Conservation (phyloP, 495 filamentous ascomycete genomes). For the Chaetomium cochliodes region DNA sequence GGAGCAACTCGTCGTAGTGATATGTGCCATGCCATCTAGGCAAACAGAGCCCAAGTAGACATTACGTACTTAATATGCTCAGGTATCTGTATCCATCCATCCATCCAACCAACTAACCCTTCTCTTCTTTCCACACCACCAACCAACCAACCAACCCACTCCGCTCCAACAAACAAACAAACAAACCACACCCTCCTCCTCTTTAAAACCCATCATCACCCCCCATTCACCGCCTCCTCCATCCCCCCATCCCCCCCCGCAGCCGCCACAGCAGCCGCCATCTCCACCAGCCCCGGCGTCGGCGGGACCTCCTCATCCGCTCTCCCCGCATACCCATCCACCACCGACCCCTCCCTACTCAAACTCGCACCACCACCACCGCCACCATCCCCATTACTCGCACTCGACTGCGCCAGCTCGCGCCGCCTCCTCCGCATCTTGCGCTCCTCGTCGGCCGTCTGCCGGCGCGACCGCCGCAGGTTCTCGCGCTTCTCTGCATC, state of each 20-base stretch:
- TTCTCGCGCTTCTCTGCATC: slow-evolving; percentile 56
- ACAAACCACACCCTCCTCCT: not conserved
- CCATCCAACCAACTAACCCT: not conserved
- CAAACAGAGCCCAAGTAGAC: slow-evolving; percentile 21
- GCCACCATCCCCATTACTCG: slow-evolving; percentile 29
- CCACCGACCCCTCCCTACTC: slow-evolving; percentile 16
- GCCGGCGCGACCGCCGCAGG: slow-evolving; percentile 58
- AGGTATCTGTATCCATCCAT: slow-evolving; percentile 5
- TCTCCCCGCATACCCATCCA: not conserved
- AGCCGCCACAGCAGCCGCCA: slow-evolving; percentile 21
- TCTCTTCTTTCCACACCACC: not conserved
- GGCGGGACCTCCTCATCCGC: slow-evolving; percentile 20
- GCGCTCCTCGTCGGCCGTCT: slow-evolving; percentile 70
- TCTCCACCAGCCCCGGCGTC: slow-evolving; percentile 23
- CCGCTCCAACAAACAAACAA: not conserved
- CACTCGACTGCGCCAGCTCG: slow-evolving; percentile 50
- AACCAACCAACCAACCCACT: not conserved
- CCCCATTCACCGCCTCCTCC: not conserved
- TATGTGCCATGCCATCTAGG: not conserved
- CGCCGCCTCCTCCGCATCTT: slow-evolving; percentile 55
- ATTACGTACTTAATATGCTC: slow-evolving; percentile 21
- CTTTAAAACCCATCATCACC: not conserved
- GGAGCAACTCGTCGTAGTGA: not conserved
- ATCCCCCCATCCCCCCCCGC: slow-evolving; percentile 12
- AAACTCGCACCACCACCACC: slow-evolving; percentile 5